Conservation (phyloP, 1,139 yeast species). For the Hyphopichia khmerensis region DNA sequence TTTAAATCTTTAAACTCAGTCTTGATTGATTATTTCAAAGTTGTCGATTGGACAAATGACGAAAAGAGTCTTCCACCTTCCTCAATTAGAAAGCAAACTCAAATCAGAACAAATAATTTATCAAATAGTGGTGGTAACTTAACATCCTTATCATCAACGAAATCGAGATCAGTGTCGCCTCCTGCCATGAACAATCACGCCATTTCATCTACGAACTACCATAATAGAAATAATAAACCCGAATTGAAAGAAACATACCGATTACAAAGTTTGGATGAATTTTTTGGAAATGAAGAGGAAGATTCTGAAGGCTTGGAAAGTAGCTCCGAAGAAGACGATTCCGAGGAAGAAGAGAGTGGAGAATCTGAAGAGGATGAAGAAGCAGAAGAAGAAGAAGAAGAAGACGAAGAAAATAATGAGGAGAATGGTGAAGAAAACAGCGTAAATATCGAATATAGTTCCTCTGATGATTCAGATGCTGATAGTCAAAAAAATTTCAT, state of each 20-base stretch:
- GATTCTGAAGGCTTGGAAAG: slow-evolving; percentile 13
- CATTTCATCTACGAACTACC: slow-evolving; percentile 22
- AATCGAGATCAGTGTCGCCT: slow-evolving; percentile 21
- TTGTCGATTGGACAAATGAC: slow-evolving; percentile 36
- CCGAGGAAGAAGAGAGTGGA: slow-evolving; percentile 21
- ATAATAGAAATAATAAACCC: slow-evolving; percentile 2
- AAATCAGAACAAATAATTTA: slow-evolving; percentile 25
- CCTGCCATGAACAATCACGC: slow-evolving; percentile 20
- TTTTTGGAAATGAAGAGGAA: slow-evolving; percentile 50
- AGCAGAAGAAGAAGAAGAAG: slow-evolving; percentile 17
- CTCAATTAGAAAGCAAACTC: slow-evolving; percentile 35
- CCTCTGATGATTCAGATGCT: slow-evolving; percentile 4
- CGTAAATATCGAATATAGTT: not conserved
- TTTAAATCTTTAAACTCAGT: slow-evolving; percentile 4
- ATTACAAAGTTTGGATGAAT: slow-evolving; percentile 81
- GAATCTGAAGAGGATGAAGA: slow-evolving; percentile 18
- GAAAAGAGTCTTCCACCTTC: slow-evolving; percentile 28
- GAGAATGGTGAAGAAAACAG: slow-evolving; percentile 5
- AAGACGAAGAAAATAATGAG: slow-evolving; percentile 11
- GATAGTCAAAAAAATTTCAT: slow-evolving; percentile 1
- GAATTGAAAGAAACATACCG: slow-evolving; percentile 40
- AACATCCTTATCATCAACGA: slow-evolving; percentile 14
- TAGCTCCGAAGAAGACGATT: slow-evolving; percentile 16
- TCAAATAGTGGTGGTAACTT: slow-evolving; percentile 12
- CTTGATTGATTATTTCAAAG: slow-evolving; percentile 24